Percentiles rank a stretch among this genome's conserved stretches.
Evolutionary conservation across 2,329 filamentous ascomycete species (phyloP).

Genomic region (Blumeriella jaapii): DNA sequence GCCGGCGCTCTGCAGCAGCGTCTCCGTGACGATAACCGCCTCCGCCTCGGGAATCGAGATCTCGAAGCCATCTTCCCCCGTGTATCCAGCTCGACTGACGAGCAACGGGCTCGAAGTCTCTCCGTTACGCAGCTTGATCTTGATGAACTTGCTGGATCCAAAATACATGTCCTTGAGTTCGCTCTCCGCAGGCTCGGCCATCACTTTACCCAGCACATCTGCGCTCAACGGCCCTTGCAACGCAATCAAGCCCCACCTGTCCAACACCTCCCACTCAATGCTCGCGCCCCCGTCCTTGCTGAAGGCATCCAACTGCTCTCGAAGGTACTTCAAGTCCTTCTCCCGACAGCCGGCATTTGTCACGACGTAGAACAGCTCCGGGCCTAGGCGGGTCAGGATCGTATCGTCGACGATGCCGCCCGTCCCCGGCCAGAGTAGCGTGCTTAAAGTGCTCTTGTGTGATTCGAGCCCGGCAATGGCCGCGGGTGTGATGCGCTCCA

Average conservation of each 20-base stretch:
- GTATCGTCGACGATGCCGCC: conserved; percentile 95
- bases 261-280: conserved; percentile 58
- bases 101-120: conserved; percentile 43
- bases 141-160: conserved; percentile 58
- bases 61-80: conserved; percentile 96
- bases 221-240: conserved; percentile 76
- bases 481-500: conserved; percentile 75
- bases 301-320: conserved; percentile 53
- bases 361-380: conserved; percentile 77
- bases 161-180: conserved; percentile 67
- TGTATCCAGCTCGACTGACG: conserved; percentile 86
- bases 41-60: conserved; percentile 67
- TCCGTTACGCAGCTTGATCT: conserved; percentile 49
- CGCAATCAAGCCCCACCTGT: conserved; percentile 69
- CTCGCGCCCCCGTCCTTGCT: conserved; percentile 41
- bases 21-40: conserved; percentile 54
- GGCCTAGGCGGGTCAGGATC: conserved; percentile 70
- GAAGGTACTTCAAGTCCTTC: conserved; percentile 74
- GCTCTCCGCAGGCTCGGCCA: conserved; percentile 38
- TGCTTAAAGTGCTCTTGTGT: conserved; percentile 72
- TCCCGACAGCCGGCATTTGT: conserved; percentile 88
- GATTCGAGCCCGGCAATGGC: conserved; percentile 50
- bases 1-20: conserved; percentile 41
- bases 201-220: conserved; percentile 52
- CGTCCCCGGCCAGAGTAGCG: conserved; percentile 63